Conservation (phyloP, 2,329 filamentous ascomycete genomes). For the Fusarium pininemorale region DNA sequence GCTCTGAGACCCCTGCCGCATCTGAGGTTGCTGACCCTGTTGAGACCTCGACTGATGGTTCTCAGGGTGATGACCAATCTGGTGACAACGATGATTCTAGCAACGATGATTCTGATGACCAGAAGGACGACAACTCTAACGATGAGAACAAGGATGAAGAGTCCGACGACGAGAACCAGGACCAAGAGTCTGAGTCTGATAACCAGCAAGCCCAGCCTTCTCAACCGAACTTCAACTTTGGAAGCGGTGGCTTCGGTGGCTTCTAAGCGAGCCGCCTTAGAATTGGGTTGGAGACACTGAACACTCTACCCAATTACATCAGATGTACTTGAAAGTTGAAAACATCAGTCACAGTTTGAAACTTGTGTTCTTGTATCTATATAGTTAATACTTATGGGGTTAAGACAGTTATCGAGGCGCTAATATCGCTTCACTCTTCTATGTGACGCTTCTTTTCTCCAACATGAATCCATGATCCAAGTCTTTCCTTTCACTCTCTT, state of each 20-base stretch:
- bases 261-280: background rate
- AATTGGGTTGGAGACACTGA: rapidly evolving
- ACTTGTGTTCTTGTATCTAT: background rate
- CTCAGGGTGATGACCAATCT: background rate
- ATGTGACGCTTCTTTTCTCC: background rate
- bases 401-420: background rate
- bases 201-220: background rate
- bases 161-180: background rate
- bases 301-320: too few species aligned
- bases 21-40: constrained; percentile 1
- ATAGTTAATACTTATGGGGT: background rate
- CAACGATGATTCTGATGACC: constrained; percentile 1
- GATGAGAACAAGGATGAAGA: background rate
- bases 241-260: background rate
- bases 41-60: background rate
- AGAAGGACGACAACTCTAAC: background rate
- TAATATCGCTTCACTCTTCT: background rate
- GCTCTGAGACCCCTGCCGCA: background rate
- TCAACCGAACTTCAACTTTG: background rate
- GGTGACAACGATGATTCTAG: background rate
- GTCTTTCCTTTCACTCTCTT: too few species aligned
- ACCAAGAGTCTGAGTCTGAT: background rate
- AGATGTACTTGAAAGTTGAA: background rate
- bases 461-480: too few species aligned
- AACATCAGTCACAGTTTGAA: background rate